Conservation (phyloP, 176 grass and related monocot species). For the Raddia guianensis region DNA sequence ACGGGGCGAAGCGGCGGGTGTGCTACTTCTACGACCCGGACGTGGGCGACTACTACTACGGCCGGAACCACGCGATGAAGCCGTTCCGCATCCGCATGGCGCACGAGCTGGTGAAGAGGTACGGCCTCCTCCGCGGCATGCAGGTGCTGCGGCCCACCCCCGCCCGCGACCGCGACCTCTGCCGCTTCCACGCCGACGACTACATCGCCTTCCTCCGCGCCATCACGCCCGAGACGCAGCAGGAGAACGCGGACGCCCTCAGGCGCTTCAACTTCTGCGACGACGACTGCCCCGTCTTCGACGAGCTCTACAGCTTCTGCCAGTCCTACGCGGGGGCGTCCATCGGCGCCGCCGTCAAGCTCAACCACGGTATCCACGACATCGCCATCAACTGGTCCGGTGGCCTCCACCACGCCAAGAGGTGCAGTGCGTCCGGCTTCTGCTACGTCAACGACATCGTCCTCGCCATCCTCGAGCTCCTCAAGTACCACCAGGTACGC, state of each 20-base stretch:
- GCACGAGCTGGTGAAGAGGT: conserved; percentile 69
- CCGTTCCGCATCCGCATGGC: conserved; percentile 96
- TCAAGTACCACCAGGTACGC: conserved; percentile 68
- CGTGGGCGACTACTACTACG: conserved; percentile 99
- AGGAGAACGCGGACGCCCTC: conserved; percentile 61
- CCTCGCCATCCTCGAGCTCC: conserved; percentile 78
- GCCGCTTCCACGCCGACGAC: conserved; percentile 94
- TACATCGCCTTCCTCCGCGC: conserved; percentile 79
- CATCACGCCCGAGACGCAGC: conserved; percentile 84
- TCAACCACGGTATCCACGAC: conserved; percentile 73
- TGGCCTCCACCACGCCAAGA: conserved; percentile 83
- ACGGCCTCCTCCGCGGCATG: conserved; percentile 76
- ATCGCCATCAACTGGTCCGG: conserved; percentile 92
- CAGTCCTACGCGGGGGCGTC: conserved; percentile 88
- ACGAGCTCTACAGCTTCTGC: conserved; percentile 81
- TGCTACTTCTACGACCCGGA: conserved; percentile 99
- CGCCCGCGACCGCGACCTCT: conserved; percentile 70
- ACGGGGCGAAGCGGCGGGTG: conserved; percentile 81
- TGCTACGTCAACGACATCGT: conserved; percentile 96
- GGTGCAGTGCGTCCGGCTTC: conserved; percentile 82
- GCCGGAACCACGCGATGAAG: conserved; percentile 90
- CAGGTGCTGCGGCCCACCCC: conserved; percentile 64
- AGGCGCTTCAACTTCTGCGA: conserved; percentile 87
- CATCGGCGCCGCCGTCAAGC: conserved; percentile 69
- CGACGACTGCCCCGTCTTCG: conserved; percentile 89